A percentile compares a stretch with the other conserved stretches of the same genome.
Conservation (phyloP, 2,329 filamentous ascomycete genomes). For the Gnomoniopsis smithogilvyi region DNA sequence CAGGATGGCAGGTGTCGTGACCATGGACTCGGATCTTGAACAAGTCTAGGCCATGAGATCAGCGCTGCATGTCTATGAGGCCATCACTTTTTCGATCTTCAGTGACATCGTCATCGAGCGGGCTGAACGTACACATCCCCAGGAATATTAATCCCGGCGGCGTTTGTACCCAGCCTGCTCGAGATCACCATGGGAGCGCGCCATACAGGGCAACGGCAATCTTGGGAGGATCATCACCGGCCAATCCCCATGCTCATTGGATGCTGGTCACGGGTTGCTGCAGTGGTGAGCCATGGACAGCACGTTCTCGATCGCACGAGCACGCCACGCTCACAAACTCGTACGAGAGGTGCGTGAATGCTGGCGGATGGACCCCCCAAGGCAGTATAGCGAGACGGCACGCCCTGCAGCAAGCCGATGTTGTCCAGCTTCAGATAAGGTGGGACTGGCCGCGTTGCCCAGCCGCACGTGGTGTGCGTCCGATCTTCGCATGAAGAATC, state of each 20-base stretch:
- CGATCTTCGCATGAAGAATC: not conserved
- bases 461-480: not conserved
- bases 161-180: not conserved
- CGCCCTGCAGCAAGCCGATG: constrained; percentile 6
- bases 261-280: not conserved
- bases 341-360: not conserved
- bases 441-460: not conserved
- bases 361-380: not conserved
- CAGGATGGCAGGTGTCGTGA: not conserved
- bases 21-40: not conserved
- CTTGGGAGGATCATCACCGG: not conserved
- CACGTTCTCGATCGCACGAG: not conserved
- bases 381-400: not conserved
- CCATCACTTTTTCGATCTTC: not conserved
- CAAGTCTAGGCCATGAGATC: not conserved
- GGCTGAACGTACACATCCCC: not conserved
- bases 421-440: not conserved
- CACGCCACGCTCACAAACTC: constrained; percentile 1
- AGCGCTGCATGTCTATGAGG: not conserved
- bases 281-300: constrained; percentile 1
- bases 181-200: not conserved
- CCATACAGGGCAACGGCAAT: not conserved
- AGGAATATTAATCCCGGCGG: not conserved
- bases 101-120: not conserved
- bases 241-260: not conserved